phyloP scores from a whole-genome alignment of 495 filamentous ascomycete species.

The Aspergillus indologenus region DNA sequence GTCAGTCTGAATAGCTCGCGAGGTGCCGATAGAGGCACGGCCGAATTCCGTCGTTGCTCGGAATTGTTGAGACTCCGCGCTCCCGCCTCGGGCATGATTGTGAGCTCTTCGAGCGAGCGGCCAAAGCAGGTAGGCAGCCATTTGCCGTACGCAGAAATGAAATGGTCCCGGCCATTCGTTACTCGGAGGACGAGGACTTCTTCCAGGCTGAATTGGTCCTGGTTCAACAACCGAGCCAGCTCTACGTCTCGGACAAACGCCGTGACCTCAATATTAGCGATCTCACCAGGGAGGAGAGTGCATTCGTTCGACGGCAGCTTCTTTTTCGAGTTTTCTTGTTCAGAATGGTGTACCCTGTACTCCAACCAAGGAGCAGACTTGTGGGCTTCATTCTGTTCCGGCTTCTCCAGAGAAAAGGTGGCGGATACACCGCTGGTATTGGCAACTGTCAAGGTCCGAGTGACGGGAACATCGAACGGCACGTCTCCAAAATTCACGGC shows the following conservation, averaged over 20 bases:
- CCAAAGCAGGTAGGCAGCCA: conserved; percentile 87
- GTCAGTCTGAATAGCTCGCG: conserved; percentile 86
- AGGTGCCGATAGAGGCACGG: conserved; percentile 67
- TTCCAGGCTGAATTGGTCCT: conserved; percentile 61
- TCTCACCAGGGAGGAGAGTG: conserved; percentile 78
- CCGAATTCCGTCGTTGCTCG: conserved; percentile 32
- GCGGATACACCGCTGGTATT: conserved; percentile 84
- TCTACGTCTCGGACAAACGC: conserved; percentile 59
- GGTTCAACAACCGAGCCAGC: conserved; percentile 70
- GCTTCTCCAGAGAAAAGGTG: conserved; percentile 69
- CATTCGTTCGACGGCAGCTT: conserved; percentile 39
- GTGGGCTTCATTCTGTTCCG: conserved; percentile 46
- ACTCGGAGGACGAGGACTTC: conserved; percentile 91
- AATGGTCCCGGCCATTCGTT: conserved; percentile 81
- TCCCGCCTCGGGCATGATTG: conserved; percentile 75
- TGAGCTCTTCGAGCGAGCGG: conserved; percentile 76
- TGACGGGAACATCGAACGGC: conserved; percentile 60
- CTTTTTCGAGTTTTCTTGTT: conserved; percentile 31
- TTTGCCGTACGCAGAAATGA: conserved; percentile 70
- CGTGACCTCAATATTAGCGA: conserved; percentile 64
- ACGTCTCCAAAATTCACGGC: conserved; percentile 76
- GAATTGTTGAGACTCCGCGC: conserved; percentile 47
- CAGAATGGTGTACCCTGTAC: conserved; percentile 52
- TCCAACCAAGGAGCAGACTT: conserved; percentile 61
- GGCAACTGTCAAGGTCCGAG: conserved; percentile 71